Base-by-base conservation (phyloP, 208 protist genomes). In the Wallacemonas sp. region DNA sequence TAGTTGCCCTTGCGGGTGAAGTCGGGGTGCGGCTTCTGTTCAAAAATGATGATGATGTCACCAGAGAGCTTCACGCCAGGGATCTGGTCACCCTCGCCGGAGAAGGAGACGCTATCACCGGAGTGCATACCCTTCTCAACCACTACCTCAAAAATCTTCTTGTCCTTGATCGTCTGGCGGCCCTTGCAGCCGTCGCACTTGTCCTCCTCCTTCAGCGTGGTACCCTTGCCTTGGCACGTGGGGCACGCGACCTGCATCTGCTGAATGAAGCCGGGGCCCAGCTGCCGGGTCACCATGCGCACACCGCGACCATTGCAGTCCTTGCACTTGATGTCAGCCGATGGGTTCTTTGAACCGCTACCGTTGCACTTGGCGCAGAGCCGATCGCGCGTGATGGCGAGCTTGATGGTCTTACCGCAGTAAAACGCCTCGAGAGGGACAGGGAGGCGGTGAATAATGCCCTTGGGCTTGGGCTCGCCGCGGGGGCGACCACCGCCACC, bases 381-480 rank as follows among this genome's bases (percentile, higher is more conserved):
- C 30, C 91, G 86, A 76, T 93, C 84, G 53, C 91, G 89, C 30
- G 82, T 96, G 79, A 99, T 88, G 24, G 90, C 80, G 24, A 99
- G 73, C 74, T 99, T 99, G 65, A 91, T 86, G 4, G 90, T 97
- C 70, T 98, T 98, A 36, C 98, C 98, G 36, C 93, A 98, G 86
- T 99, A 99, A 49, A 99, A 91, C 60, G 98, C 92, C 62, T 99
- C 98, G 31, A 99, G 88, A 1, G 86, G 76, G 14, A 99, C 95
- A 30, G 84, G 75, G 30, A 99, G 76, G 54, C 94, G 81, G 68
- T 98, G 96, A 33, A 96, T 82, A 66, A 99, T 94, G 69, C 98
- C 93, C 72, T 99, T 97, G 54, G 95, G 97, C 81, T 98, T 99
- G 17, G 80, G 75, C 78, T 96, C 88, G 19, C 96, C 94, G 19